Evolutionary conservation across 331 rosid genomes (phyloP), one percentile per base, ranked within the genome.

Genomic region (Stylosanthes scabra): DNA sequence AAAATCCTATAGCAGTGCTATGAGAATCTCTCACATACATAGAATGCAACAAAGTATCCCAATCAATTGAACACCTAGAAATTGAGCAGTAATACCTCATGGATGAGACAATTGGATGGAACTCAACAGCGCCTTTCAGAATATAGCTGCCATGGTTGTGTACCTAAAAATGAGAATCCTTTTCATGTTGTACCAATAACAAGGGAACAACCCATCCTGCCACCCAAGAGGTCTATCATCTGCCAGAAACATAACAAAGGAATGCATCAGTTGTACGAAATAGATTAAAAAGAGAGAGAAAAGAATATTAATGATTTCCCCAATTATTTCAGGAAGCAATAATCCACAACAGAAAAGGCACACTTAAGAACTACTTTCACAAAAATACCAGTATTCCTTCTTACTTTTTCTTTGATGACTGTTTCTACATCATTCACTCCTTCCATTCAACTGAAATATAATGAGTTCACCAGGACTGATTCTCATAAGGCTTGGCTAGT

Each of bases 351-450:
- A 5, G 37, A 29, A 47, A 29, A 29, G 39, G 4, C 10, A 39
- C 10, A 55, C 39, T 57, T 11, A 11, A 29, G 39, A 31, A 47
- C 39, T 8, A 9, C 3, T 27, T 6, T 37, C 15, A 63, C 25
- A 56, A 42, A 63, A 41, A 55, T 20, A 55, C 51, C 51, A 41
- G 7, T 52, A 37, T n/a, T 47, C 29, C 31, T 44, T 25, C 42
- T 42, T 11, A 65, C 8, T 44, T 65, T 45, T 6, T 10, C 52
- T n/a, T 61, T 47, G 34, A 29, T 29, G 34, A 29, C 34, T 29
- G 63, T 54, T 10, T 68, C 62, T 15, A 68, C 31, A 52, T 68
- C 72, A 51, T 6, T 52, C 60, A 55, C 11, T 70, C n/a, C 39
- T 70, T 56, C 56, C 34, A 29, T 39, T 54, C 20, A 66, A 34